These are phyloP conservation scores for Gossypium bickii DNA, from an alignment of 345 rosid species.

Conservation along the genomic window DNA sequence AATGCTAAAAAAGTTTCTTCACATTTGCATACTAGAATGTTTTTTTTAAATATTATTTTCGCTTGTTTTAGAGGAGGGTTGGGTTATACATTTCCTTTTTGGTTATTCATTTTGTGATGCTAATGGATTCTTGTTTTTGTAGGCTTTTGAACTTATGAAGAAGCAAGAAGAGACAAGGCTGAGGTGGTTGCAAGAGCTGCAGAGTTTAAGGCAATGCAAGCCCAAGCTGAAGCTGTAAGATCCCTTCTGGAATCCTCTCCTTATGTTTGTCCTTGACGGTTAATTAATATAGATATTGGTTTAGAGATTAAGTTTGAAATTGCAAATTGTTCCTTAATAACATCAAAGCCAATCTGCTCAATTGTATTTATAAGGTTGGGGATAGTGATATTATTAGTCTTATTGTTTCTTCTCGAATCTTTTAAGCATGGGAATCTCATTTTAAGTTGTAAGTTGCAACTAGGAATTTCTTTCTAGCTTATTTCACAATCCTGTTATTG, in stretches of 20 bases:
- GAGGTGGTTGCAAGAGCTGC: conserved; percentile 62
- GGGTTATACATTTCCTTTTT: background rate
- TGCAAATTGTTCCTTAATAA: background rate
- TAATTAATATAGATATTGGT: background rate
- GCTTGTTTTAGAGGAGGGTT: background rate
- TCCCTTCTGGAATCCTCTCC: background rate
- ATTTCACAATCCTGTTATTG: background rate
- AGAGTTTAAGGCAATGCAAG: conserved; percentile 79
- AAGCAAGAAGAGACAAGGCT: conserved; percentile 75
- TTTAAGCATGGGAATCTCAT: background rate
- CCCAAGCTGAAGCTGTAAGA: conserved; percentile 88
- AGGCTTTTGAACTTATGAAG: conserved; percentile 79
- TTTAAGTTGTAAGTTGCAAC: background rate
- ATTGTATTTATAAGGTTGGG: background rate
- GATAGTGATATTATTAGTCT: background rate
- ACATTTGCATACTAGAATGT: background rate
- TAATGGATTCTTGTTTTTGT: conserved; percentile 20
- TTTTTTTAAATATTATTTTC: background rate
- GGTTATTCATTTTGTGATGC: background rate
- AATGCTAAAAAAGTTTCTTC: conserved; percentile 70
- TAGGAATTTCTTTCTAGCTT: background rate
- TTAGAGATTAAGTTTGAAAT: background rate
- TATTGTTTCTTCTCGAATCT: background rate
- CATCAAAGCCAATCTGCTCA: background rate
- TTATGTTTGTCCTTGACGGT: background rate